Percentiles rank a stretch among this genome's conserved stretches.
phyloP scores from a whole-genome alignment of 371 early-diverging fungal species.

The Mortierella sp. region DNA sequence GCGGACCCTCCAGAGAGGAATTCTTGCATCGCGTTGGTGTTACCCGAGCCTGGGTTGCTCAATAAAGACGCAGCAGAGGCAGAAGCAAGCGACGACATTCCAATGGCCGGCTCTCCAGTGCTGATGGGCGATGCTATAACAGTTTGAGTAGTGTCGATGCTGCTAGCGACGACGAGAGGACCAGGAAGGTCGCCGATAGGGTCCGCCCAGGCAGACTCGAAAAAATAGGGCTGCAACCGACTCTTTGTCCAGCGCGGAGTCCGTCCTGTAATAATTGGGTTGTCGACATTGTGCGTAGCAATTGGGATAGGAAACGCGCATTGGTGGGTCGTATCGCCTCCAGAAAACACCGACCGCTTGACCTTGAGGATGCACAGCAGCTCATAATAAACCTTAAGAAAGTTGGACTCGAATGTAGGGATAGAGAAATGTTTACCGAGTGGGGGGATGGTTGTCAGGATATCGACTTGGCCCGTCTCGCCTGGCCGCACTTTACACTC shows the following conservation, averaged over 20 bases:
- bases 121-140: background rate
- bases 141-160: background rate
- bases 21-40: constrained; percentile 47
- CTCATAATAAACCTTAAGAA: constrained; percentile 55
- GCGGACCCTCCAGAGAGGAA: constrained; percentile 48
- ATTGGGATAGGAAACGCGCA: constrained; percentile 49
- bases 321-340: constrained; percentile 47
- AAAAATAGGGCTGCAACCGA: constrained; percentile 55
- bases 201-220: constrained; percentile 36
- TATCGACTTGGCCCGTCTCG: constrained; percentile 49
- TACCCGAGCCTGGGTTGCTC: constrained; percentile 11
- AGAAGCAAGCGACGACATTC: constrained; percentile 15
- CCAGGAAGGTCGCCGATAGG: constrained; percentile 50
- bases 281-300: constrained; percentile 55
- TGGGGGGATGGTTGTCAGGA: constrained; percentile 52
- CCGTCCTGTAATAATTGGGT: constrained; percentile 49
- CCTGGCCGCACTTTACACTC: constrained; percentile 53
- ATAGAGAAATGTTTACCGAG: constrained; percentile 32
- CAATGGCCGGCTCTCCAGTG: constrained; percentile 2
- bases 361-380: constrained; percentile 39
- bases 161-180: background rate
- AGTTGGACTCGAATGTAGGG: constrained; percentile 57
- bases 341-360: constrained; percentile 53
- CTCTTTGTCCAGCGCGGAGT: constrained; percentile 57
- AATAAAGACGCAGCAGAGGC: constrained; percentile 28